A percentile compares a stretch with the other conserved stretches of the same genome.
These are phyloP conservation scores for Colletotrichum trifolii DNA, from an alignment of 2,329 filamentous ascomycete species.

Conservation along the genomic window DNA sequence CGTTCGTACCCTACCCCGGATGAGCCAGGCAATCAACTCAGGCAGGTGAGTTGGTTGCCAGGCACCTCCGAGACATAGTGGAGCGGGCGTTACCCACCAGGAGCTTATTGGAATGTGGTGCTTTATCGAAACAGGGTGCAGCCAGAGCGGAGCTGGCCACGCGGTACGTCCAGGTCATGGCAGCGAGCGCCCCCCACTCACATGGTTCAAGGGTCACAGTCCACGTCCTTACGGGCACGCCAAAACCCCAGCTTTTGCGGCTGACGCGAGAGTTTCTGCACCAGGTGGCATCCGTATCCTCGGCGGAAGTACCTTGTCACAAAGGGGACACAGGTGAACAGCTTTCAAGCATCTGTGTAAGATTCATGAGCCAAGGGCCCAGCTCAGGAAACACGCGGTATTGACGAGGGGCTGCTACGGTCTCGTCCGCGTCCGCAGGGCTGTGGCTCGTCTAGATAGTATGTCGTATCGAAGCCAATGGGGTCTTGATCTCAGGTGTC, in stretches of 20 bases:
- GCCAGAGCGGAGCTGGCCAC: neutral
- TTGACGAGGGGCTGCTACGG: neutral
- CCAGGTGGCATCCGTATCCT: neutral
- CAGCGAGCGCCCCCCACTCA: neutral
- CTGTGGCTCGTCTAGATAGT: neutral
- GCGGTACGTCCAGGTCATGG: conserved; percentile 4
- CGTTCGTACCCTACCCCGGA: neutral
- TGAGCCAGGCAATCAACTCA: neutral
- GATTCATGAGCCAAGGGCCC: neutral
- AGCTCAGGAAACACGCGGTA: neutral
- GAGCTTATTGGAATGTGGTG: neutral
- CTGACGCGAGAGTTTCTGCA: conserved; percentile 1
- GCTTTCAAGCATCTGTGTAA: conserved; percentile 1
- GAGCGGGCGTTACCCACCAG: neutral
- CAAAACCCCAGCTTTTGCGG: neutral
- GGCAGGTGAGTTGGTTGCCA: neutral
- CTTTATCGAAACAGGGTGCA: neutral
- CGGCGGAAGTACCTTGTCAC: conserved; percentile 1
- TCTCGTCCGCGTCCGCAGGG: neutral
- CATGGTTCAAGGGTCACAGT: neutral
- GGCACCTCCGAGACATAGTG: neutral
- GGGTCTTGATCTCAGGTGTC: no score
- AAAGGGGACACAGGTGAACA: neutral
- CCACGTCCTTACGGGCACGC: neutral
- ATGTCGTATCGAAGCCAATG: no score